phyloP scores from a whole-genome alignment of 148 eudicot genomes.

The Fallopia convolvulus region DNA sequence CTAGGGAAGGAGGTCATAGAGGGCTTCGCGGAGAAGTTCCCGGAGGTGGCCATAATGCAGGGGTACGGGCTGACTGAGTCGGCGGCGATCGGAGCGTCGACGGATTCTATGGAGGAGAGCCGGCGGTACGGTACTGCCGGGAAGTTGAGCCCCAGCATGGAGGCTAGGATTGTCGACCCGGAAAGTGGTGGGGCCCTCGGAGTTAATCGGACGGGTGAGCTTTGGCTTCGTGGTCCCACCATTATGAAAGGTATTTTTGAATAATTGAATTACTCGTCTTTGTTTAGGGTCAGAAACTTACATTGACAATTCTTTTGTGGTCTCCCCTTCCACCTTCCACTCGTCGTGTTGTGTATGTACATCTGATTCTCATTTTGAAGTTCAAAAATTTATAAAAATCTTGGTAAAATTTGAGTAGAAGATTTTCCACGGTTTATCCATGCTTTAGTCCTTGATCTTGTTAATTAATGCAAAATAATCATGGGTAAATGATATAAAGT shows the following conservation, averaged over 20 bases:
- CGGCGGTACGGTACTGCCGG: conserved; percentile 87
- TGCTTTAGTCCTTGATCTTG: background rate
- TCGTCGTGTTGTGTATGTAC: too few relatives aligned
- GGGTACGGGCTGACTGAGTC: conserved; percentile 95
- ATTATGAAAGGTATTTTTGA: conserved; percentile 38
- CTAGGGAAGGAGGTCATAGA: conserved; percentile 79
- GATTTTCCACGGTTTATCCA: background rate
- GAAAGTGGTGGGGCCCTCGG: conserved; percentile 54
- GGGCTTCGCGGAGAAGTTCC: conserved; percentile 70
- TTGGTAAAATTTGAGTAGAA: background rate
- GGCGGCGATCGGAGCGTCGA: conserved; percentile 84
- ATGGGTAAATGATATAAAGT: background rate
- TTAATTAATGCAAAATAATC: background rate
- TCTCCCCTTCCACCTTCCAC: background rate
- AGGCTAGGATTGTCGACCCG: conserved; percentile 81
- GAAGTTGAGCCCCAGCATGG: conserved; percentile 67
- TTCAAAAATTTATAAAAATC: too few relatives aligned
- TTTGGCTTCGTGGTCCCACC: conserved; percentile 87
- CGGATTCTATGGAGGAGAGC: conserved; percentile 79
- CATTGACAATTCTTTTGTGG: background rate
- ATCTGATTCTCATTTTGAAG: too few relatives aligned
- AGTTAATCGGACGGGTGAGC: conserved; percentile 76
- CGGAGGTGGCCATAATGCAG: conserved; percentile 55
- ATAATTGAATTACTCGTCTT: background rate
- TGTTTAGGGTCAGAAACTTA: too few relatives aligned